These are phyloP conservation scores for Colletotrichum costaricense DNA, from an alignment of 2,329 filamentous ascomycete genomes.

Conservation along the genomic window DNA sequence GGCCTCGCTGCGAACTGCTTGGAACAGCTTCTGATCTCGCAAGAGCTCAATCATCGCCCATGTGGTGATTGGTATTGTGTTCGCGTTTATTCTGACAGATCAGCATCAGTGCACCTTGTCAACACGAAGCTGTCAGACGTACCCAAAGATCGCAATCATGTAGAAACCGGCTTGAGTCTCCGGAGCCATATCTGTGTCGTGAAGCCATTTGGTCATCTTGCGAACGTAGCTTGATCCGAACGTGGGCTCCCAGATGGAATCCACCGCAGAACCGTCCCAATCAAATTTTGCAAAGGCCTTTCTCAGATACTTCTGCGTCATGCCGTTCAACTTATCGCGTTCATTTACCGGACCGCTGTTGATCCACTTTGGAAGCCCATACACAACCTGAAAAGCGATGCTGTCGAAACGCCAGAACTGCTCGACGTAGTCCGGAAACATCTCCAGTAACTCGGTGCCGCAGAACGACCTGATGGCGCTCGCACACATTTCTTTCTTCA, in stretches of 20 bases:
- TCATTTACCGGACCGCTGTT: slow-evolving; percentile 33
- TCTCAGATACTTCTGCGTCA: slow-evolving; percentile 25
- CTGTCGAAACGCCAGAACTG: slow-evolving; percentile 42
- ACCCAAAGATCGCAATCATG: slow-evolving; percentile 23
- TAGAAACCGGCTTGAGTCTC: slow-evolving; percentile 28
- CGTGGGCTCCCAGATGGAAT: slow-evolving; percentile 43
- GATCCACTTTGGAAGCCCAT: slow-evolving; percentile 40
- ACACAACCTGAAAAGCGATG: slow-evolving; percentile 35
- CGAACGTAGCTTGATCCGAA: slow-evolving; percentile 41
- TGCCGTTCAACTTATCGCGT: slow-evolving; percentile 34
- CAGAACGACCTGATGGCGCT: slow-evolving; percentile 38
- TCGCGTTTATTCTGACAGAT: slow-evolving; percentile 39
- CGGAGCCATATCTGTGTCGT: slow-evolving; percentile 34
- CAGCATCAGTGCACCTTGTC: neutral
- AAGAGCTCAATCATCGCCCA: slow-evolving; percentile 45
- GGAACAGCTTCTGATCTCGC: slow-evolving; percentile 38
- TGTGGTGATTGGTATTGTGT: slow-evolving; percentile 42
- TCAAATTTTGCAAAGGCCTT: slow-evolving; percentile 36
- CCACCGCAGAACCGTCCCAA: slow-evolving; percentile 30
- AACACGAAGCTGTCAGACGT: neutral
- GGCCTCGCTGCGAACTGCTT: slow-evolving; percentile 39
- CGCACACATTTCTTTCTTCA: slow-evolving; percentile 39
- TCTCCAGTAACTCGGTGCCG: slow-evolving; percentile 39
- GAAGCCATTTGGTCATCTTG: slow-evolving; percentile 37
- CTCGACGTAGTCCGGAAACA: slow-evolving; percentile 41